Conservation (phyloP, 2,329 filamentous ascomycete species). For the Venturiaceae sp. region DNA sequence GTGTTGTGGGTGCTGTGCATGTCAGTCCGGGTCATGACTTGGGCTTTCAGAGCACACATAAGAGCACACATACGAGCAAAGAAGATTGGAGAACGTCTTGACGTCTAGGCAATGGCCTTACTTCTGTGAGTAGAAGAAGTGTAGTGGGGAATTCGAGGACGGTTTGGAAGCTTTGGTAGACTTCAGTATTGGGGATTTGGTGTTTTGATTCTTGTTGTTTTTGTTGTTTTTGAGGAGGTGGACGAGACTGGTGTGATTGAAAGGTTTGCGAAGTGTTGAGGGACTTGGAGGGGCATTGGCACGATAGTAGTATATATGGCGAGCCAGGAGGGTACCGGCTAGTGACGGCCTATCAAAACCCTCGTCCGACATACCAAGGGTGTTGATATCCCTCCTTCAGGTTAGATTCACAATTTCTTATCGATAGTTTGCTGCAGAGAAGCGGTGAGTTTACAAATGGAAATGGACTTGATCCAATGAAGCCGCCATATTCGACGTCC, state of each 20-base stretch:
- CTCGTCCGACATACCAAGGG: background rate
- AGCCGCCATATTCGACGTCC: no score
- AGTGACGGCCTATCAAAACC: background rate
- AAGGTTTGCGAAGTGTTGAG: background rate
- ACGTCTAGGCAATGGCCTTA: slow-evolving; percentile 44
- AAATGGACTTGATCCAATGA: no score
- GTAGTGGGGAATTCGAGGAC: background rate
- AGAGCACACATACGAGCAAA: slow-evolving; percentile 72
- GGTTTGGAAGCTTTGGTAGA: background rate
- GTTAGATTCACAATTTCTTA: no score
- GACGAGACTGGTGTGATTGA: background rate
- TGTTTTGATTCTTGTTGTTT: background rate
- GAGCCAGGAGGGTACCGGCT: background rate
- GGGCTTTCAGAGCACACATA: slow-evolving; percentile 8
- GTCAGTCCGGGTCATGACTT: background rate
- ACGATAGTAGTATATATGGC: background rate
- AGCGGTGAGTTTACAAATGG: background rate
- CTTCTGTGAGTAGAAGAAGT: background rate
- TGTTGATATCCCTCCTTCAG: no score
- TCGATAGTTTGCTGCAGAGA: background rate
- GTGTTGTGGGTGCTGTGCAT: slow-evolving; percentile 72
- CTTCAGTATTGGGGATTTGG: background rate
- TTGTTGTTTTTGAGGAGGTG: background rate
- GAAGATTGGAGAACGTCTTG: slow-evolving; percentile 98
- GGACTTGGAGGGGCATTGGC: background rate